Base-by-base conservation (phyloP, 2,329 filamentous ascomycete species). In the Cadophora malorum region DNA sequence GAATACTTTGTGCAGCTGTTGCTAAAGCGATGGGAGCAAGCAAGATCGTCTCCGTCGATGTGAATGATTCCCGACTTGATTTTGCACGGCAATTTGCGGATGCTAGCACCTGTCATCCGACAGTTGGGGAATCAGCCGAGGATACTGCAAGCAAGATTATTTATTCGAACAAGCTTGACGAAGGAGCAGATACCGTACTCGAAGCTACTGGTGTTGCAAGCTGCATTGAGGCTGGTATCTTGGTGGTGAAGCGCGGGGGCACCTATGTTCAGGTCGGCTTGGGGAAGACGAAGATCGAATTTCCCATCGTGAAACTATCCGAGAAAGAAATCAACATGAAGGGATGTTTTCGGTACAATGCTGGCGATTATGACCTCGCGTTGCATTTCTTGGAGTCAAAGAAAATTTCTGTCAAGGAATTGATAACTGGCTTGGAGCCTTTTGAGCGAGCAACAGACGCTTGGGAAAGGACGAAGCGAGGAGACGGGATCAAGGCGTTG, bases 311-410 rank as follows among this genome's bases (percentile, higher is more conserved):
- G 0, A 80, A 80, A 0, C 80, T 81, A 1, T 86, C 83, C 67
- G 83, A 83, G 67, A 79, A 81, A 5, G 85, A 79, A 0, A 73
- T 86, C 58, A 82, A 75, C 3, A 78, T 86, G 68, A 81, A 83
- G 63, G 85, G 84, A 1, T 84, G 81, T 0, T 85, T 87, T 63
- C 79, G 84, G 2, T 87, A 87, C 80, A 79, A 4, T 77, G 80
- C 0, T 14, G 84, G 84, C 0, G 83, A 81, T 69, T 87, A 85
- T 72, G 80, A 83, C 0, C 72, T 79, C 5, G 85, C 85, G 0
- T 77, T 87, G 0, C 78, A 83, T 50, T 75, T 87, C 7, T 78
- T 87, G 3, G 60, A 64, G 16, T 53, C 59, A 2, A 58, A 49
- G 55, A 68, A 63, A 69, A 68, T 75, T 73, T 47, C 73, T 74